These are phyloP conservation scores for Termitomyces sp. DNA, from an alignment of 768 basidiomycete species.

Conservation along the genomic window DNA sequence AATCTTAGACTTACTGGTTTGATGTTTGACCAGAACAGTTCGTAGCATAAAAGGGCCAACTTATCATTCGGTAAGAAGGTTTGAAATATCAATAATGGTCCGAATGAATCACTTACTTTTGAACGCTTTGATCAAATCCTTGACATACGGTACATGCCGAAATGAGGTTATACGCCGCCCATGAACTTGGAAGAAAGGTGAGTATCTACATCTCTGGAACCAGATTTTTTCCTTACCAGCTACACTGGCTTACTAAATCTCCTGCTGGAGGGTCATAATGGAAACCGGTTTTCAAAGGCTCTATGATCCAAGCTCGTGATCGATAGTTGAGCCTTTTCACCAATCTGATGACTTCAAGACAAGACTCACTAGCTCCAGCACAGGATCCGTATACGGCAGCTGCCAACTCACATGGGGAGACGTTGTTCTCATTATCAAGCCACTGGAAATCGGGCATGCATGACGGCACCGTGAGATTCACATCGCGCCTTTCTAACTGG, in stretches of 20 bases:
- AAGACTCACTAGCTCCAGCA: slow-evolving; percentile 27
- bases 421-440: slow-evolving; percentile 24
- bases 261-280: not conserved
- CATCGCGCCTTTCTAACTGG: too few relatives aligned
- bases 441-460: slow-evolving; percentile 29
- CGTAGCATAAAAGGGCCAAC: slow-evolving; percentile 3
- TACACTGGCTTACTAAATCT: slow-evolving; percentile 23
- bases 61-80: not conserved
- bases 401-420: slow-evolving; percentile 33
- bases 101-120: slow-evolving; percentile 23
- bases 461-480: too few relatives aligned
- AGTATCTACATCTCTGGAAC: not conserved
- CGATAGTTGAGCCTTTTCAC: not conserved
- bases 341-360: not conserved
- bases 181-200: slow-evolving; percentile 33
- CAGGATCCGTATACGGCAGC: slow-evolving; percentile 32
- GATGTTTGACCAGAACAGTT: slow-evolving; percentile 7
- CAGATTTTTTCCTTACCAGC: slow-evolving; percentile 26
- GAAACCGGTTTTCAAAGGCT: slow-evolving; percentile 8
- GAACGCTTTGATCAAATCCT: slow-evolving; percentile 18
- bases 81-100: too few relatives aligned
- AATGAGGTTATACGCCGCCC: slow-evolving; percentile 52
- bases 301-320: slow-evolving; percentile 24
- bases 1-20: slow-evolving; percentile 1
- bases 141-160: slow-evolving; percentile 50